Evolutionary conservation across 2,329 filamentous ascomycete species (phyloP).

Genomic region (Penicillium sp.): DNA sequence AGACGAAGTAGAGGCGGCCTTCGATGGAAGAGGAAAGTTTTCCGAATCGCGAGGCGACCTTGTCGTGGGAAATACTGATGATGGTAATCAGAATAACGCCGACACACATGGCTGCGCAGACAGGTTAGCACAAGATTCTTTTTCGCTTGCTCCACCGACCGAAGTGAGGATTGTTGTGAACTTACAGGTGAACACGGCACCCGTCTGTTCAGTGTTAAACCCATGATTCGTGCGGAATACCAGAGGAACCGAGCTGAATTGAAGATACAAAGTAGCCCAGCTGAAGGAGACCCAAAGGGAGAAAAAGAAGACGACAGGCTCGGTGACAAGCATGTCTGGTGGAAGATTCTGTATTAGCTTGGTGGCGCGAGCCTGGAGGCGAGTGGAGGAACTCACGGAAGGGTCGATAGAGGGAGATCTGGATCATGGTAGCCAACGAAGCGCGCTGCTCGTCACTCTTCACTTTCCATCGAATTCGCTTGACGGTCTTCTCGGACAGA

Average conservation of each 20-base stretch:
- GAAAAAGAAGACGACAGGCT: conserved; percentile 72
- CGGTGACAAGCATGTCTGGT: conserved; percentile 61
- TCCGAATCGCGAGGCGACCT: conserved; percentile 59
- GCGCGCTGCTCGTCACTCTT: conserved; percentile 76
- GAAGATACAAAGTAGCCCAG: conserved; percentile 87
- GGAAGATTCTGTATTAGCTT: background rate
- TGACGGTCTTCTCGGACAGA: conserved; percentile 31
- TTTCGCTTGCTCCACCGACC: background rate
- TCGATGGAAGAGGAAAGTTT: conserved; percentile 64
- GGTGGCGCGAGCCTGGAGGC: background rate
- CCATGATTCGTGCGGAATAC: conserved; percentile 71
- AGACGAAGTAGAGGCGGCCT: conserved; percentile 80
- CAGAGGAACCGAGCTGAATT: conserved; percentile 78
- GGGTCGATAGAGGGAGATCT: conserved; percentile 74
- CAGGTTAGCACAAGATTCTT: conserved; percentile 5
- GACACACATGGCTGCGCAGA: conserved; percentile 62
- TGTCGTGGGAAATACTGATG: conserved; percentile 73
- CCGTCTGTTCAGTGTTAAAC: conserved; percentile 70
- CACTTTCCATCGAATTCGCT: conserved; percentile 78
- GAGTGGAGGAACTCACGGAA: conserved; percentile 59
- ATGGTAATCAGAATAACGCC: conserved; percentile 69
- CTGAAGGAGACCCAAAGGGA: conserved; percentile 87
- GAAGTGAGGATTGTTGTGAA: background rate
- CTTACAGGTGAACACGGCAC: conserved; percentile 68
- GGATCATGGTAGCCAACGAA: conserved; percentile 70